These are phyloP conservation scores for Septoria linicola DNA, from an alignment of 2,329 filamentous ascomycete species.

Conservation along the genomic window DNA sequence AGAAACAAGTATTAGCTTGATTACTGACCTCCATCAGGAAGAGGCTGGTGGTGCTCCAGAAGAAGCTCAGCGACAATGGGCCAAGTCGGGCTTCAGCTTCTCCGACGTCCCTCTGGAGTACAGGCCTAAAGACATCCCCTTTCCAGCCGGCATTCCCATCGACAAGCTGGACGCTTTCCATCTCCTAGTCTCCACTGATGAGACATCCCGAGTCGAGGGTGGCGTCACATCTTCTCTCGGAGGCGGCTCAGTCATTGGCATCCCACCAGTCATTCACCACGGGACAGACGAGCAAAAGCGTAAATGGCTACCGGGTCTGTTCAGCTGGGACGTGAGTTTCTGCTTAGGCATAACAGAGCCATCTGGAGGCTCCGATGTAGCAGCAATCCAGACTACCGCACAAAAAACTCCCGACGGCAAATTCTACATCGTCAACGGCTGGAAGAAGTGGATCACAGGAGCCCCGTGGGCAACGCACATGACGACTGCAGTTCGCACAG, in stretches of 20 bases:
- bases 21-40: constrained; percentile 41
- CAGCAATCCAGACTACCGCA: constrained; percentile 62
- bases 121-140: constrained; percentile 41
- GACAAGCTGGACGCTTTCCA: constrained; percentile 59
- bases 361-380: constrained; percentile 61
- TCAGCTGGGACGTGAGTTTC: constrained; percentile 59
- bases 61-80: constrained; percentile 43
- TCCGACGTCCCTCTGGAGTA: constrained; percentile 47
- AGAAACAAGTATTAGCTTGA: neutral
- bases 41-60: constrained; percentile 50
- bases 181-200: constrained; percentile 37
- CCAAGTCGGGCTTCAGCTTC: constrained; percentile 45
- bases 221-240: constrained; percentile 59
- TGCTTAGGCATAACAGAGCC: constrained; percentile 67
- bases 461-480: constrained; percentile 41
- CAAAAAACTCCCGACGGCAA: constrained; percentile 44
- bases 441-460: constrained; percentile 61
- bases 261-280: constrained; percentile 62
- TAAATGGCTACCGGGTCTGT: constrained; percentile 60
- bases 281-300: constrained; percentile 60
- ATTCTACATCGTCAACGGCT: constrained; percentile 63
- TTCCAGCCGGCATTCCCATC: constrained; percentile 49
- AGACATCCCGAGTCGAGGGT: constrained; percentile 39
- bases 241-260: constrained; percentile 62
- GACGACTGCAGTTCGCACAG: constrained; percentile 61